These are phyloP conservation scores for Keithomyces neogunnii DNA, from an alignment of 2,329 filamentous ascomycete species.

Conservation along the genomic window DNA sequence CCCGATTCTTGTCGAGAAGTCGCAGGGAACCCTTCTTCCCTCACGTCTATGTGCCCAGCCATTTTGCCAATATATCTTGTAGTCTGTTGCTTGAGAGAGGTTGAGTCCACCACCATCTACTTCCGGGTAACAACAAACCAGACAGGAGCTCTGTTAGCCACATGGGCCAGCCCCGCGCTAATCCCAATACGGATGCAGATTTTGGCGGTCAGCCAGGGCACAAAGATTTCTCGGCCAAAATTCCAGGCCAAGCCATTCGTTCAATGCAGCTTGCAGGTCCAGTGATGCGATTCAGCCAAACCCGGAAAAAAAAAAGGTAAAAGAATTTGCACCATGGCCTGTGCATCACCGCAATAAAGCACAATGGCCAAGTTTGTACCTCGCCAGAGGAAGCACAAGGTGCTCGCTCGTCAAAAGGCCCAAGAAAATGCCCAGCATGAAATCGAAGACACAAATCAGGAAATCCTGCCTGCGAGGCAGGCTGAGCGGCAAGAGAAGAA, in stretches of 20 bases:
- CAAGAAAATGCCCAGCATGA: conserved; percentile 33
- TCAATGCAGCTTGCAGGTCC: not conserved
- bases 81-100: conserved; percentile 4
- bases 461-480: conserved; percentile 32
- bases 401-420: conserved; percentile 53
- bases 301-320: not conserved
- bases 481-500: conserved; percentile 45
- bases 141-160: not conserved
- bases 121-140: not conserved
- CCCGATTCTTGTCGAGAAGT: conserved; percentile 51
- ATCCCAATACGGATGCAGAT: conserved; percentile 17
- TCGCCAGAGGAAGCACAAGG: conserved; percentile 59
- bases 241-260: conserved; percentile 15
- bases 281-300: not conserved
- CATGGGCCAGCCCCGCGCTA: conserved; percentile 24
- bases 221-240: conserved; percentile 24
- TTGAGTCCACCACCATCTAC: conserved; percentile 2
- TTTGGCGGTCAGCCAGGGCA: conserved; percentile 29
- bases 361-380: conserved; percentile 51
- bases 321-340: not conserved
- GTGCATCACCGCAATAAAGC: not conserved
- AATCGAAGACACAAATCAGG: conserved; percentile 27
- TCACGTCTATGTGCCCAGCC: conserved; percentile 29
- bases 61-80: conserved; percentile 18
- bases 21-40: conserved; percentile 58